Base-by-base conservation (phyloP, 208 protist genomes). In the Leishmania amazonensis region DNA sequence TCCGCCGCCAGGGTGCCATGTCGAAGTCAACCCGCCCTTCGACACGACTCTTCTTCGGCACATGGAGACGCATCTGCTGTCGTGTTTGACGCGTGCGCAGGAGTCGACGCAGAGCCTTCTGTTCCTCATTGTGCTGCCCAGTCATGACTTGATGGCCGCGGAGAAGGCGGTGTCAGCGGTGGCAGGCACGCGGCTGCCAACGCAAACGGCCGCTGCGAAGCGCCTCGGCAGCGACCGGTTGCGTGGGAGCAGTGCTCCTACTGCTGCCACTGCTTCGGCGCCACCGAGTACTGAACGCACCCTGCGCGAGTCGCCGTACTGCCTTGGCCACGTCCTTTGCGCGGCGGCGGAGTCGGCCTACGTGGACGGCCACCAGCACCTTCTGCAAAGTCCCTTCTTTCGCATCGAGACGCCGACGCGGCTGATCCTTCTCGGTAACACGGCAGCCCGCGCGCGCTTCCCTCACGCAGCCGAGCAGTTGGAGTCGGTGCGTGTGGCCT, bases 21-120 rank as follows among this genome's bases (percentile, higher is more conserved):
- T 91, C 73, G 93, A 98, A 86, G 90, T 93, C 35, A 93, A 94
- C 81, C 96, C 96, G 40, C 96, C 96, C 7, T 98, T 95, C 81
- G 92, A 94, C 70, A 85, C 91, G 0, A 81, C 93, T 49, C 85
- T 97, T 53, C 84, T 98, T 73, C 75, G 87, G 19, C 81, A 87
- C 35, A 90, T 95, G 83, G 81, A 84, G 74, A 76, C 76, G 53
- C 80, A 83, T 49, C 80, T 94, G 17, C 53, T 93, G 11, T 17
- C 62, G 2, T 78, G 81, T 49, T 76, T 95, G 31, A 24, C 21
- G 17, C n/a, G 47, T 31, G 73, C 74, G 35, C 57, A 72, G 76
- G 49, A 71, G 21, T 77, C 81, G 15, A 1, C 60, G 57, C 70
- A 79, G 72, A 86, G 83, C 53, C 60, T 95, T 38, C 81, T 95